phyloP scores from a whole-genome alignment of 2,329 filamentous ascomycete genomes.

The Rutstroemia sp. region DNA sequence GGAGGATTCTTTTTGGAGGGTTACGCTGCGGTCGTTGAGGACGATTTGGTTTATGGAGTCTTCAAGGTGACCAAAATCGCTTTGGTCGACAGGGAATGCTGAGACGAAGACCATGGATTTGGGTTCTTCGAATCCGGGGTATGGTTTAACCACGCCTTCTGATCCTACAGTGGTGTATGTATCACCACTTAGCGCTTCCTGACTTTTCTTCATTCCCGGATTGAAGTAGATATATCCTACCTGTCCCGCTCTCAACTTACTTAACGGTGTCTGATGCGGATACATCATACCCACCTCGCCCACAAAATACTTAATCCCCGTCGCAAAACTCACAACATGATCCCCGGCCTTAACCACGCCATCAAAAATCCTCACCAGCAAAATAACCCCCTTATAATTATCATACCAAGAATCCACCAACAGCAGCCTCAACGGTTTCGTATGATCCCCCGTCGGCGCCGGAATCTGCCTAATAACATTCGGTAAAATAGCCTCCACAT shows the following conservation, averaged over 20 bases:
- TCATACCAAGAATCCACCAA: conserved; percentile 99
- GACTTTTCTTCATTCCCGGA: conserved; percentile 93
- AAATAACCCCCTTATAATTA: conserved; percentile 86
- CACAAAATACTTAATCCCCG: conserved; percentile 81
- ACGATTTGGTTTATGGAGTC: conserved; percentile 92
- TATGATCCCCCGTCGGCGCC: conserved; percentile 64
- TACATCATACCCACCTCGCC: conserved; percentile 98
- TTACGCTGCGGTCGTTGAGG: conserved; percentile 92
- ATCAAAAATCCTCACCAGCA: conserved; percentile 87
- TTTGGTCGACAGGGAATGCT: conserved; percentile 87
- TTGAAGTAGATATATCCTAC: conserved; percentile 97
- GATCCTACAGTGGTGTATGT: conserved; percentile 80
- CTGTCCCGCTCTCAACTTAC: conserved; percentile 76
- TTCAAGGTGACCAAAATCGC: conserved; percentile 77
- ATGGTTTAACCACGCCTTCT: conserved; percentile 68
- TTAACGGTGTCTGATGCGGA: conserved; percentile 76
- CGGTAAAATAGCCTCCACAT: conserved; percentile 76
- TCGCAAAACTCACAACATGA: conserved; percentile 79
- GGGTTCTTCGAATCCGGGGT: conserved; percentile 91
- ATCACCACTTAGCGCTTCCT: conserved; percentile 93
- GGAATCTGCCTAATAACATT: conserved; percentile 81
- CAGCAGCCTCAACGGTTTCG: conserved; percentile 70
- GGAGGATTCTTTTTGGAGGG: conserved; percentile 86
- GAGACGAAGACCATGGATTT: conserved; percentile 99
- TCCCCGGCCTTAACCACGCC: conserved; percentile 78